Evolutionary conservation across 2,329 filamentous ascomycete genomes (phyloP).

Genomic region (Ceratocystis destructans): DNA sequence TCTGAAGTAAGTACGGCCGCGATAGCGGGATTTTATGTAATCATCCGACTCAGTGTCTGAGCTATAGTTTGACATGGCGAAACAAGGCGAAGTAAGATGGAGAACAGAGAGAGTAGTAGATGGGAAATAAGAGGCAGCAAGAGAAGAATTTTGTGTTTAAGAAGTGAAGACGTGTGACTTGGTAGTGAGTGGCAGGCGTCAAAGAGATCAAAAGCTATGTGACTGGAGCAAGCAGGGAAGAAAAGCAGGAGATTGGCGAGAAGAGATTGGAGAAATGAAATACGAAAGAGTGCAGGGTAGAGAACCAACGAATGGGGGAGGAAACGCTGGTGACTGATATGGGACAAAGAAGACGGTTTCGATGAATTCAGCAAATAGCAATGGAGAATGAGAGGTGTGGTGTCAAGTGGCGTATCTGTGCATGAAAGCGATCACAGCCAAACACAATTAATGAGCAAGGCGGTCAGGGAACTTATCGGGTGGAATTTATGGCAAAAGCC

Average conservation of each 20-base stretch:
- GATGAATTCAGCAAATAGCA: background rate
- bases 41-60: background rate
- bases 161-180: background rate
- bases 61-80: background rate
- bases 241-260: background rate
- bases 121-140: background rate
- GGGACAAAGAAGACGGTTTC: background rate
- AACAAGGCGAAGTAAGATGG: background rate
- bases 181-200: background rate
- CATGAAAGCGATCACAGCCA: background rate
- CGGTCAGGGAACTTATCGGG: background rate
- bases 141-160: background rate
- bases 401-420: background rate
- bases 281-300: background rate
- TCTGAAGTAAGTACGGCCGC: background rate
- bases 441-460: background rate
- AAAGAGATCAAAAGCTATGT: background rate
- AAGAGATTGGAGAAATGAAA: background rate
- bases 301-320: background rate
- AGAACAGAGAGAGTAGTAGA: background rate
- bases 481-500: background rate
- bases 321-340: background rate
- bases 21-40: background rate
- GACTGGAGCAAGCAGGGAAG: background rate
- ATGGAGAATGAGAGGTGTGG: background rate